Base-by-base conservation (phyloP, 2,329 filamentous ascomycete genomes). In the Cadophora gregata region DNA sequence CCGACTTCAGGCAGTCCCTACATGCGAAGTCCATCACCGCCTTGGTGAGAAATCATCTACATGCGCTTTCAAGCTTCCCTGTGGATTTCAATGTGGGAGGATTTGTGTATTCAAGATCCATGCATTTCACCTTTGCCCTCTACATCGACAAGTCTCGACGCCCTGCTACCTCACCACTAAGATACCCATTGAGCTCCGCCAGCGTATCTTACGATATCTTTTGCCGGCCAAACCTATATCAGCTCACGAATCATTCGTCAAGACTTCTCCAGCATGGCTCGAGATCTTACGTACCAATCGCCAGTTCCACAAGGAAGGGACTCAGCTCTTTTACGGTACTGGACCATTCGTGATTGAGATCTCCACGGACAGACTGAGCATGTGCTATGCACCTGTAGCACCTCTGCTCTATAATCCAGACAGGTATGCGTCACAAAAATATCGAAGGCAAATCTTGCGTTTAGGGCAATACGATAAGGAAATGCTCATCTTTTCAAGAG, bases 401-500 rank as follows among this genome's bases (percentile, higher is more conserved):
- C n/a, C 33, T 27, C 33, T 59, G 24, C 19, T 47, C 31, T 51
- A 58, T 31, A 38, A 16, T 16, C 38, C 38, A 19, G 19, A 62
- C 10, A 93, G 92, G 77, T 90, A 93, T 76, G 90, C 90, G n/a
- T 83, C 93, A 42, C 90, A 93, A 77, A 91, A 93, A 77, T 93
- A 94, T 75, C 91, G 93, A 81, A 93, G 93, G 90, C 91, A 93
- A 77, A 80, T 93, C 77, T 93, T 93, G 91, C 80, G 93, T 62
- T 84, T 93, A 14, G 91, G 93, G 79, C 91, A 93, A 78, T 90
- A 94, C 79, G 93, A 93, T 74, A 93, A 93, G 83, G 93, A 92
- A 79, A 84, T 91, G 16, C 82, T 93, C 60, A 87, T 93, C 81
- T 92, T 93, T 90, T 91, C 91, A 45, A 86, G 91, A n/a, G 86